Evolutionary conservation across 257 asterid species (phyloP), one percentile per base, ranked within the genome.

Genomic region (Capsicum pubescens): DNA sequence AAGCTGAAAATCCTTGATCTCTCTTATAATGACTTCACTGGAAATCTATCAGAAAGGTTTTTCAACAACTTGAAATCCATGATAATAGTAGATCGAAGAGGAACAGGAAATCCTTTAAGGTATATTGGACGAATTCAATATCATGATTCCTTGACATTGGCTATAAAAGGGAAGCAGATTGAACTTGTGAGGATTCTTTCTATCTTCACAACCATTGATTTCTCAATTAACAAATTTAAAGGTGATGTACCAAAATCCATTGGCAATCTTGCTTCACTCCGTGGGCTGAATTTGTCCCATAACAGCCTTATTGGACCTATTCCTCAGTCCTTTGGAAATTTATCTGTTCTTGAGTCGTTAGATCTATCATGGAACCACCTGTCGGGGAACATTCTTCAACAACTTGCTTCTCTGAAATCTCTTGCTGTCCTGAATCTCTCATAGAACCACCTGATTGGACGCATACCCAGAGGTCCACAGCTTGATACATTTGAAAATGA

Each of bases 1-100:
- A 50, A 77, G 10, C 50, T 88, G n/a, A 60, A 69, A 85, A 77
- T 88, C 56, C 54, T 88, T 58, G 88, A 88, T 68, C 85, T 86
- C 52, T 86, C 88, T 10, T 16, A 44, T 11, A 88, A 88, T 83
- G 64, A 36, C 8, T 85, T 88, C 80, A 83, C 52, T 42, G 89
- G 91, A 6, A 66, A 14, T 56, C 7, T 88, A 69, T 83, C 87
- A 4, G 50, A 13, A 26, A 58, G 32, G 42, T 48, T 77, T 16
- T 83, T 88, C 63, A 61, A 35, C 17, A 59, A 68, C 14, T 84
- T 88, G 13, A 16, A 55, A n/a, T 85, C 76, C 35, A 86, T 88
- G 87, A 84, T 11, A 80, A 83, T 48, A 7, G 57, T 61, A 55
- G 78, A 69, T 21, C 50, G 42, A 39, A 26, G 1, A 26, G 32